Base-by-base conservation (phyloP, 169 alveolate genomes). In the Eimeria sp. region DNA sequence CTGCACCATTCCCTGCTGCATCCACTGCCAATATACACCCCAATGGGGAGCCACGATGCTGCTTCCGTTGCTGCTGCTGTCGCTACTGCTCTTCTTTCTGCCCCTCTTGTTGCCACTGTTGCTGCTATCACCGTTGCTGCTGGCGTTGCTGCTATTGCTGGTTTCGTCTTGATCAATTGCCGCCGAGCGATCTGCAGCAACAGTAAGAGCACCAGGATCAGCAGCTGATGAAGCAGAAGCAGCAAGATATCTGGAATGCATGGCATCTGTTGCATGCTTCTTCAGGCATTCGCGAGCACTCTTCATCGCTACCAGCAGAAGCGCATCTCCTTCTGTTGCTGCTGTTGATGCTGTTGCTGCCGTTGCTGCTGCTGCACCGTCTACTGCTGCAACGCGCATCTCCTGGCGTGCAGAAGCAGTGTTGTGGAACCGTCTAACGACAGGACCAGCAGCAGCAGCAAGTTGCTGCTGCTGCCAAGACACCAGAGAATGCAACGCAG, bases 381-480 rank as follows among this genome's bases (percentile, higher is more conserved):
- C 90, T 51, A n/a, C 70, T 49, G 67, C 90, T 51, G 90, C 88
- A 40, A 34, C 65, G 63, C 88, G 88, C 63, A 43, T 16, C 51
- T 45, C 88, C 27, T 78, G 88, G 34, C 88, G 61, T 40, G 88
- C 54, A 43, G 88, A 11, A 45, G 65, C 45, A 25, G 30, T 45
- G 30, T 34, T 27, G 34, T 49, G 88, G 27, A 78, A 78, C 40
- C 88, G 88, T 20, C 88, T 18, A 40, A 45, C 88, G 13, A 43
- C 88, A 40, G 88, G n/a, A 25, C 65, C 61, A 40, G 88, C 88
- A 45, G 88, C 30, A 3, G 61, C 88, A 22, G 88, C 88, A 22
- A 78, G 61, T 10, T 78, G 88, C 88, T 43, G 88, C 88, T 78
- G 88, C 88, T 78, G 88, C 88, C 88, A 78, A 13, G 30, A 43